Conservation (phyloP, 768 basidiomycete genomes). For the Serendipita sp. region DNA sequence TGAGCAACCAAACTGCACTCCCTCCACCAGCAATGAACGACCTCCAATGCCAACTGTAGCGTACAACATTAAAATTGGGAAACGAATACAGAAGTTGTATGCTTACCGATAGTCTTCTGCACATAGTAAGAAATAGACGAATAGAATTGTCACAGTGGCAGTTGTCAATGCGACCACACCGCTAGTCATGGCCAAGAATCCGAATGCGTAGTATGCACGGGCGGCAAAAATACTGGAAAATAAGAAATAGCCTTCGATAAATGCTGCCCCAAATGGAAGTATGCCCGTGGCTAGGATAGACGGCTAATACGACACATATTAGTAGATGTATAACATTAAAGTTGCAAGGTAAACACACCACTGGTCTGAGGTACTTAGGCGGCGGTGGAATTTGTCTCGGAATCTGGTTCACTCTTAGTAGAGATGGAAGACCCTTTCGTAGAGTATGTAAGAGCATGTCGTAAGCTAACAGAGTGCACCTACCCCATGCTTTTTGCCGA, state of each 20-base stretch:
- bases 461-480: slow-evolving; percentile 14
- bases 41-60: slow-evolving; percentile 83
- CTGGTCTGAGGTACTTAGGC: slow-evolving; percentile 69
- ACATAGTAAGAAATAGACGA: slow-evolving; percentile 81
- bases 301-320: slow-evolving; percentile 18
- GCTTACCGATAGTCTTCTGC: slow-evolving; percentile 82
- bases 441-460: background rate
- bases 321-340: slow-evolving; percentile 6
- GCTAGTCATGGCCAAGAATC: slow-evolving; percentile 79
- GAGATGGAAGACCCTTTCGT: slow-evolving; percentile 51
- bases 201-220: slow-evolving; percentile 89
- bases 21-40: slow-evolving; percentile 86
- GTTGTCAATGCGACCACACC: slow-evolving; percentile 71
- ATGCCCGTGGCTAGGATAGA: slow-evolving; percentile 73
- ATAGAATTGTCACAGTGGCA: slow-evolving; percentile 78
- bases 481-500: slow-evolving; percentile 77
- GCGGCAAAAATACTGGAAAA: slow-evolving; percentile 84
- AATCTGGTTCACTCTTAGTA: slow-evolving; percentile 80
- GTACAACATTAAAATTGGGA: slow-evolving; percentile 5
- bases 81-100: background rate
- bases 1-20: slow-evolving; percentile 78
- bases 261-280: slow-evolving; percentile 87
- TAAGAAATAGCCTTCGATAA: slow-evolving; percentile 88
- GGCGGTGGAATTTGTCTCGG: slow-evolving; percentile 88
- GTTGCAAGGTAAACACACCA: slow-evolving; percentile 31